Conservation (phyloP, 2,329 filamentous ascomycete genomes). For the Zymoseptoria pseudotritici region DNA sequence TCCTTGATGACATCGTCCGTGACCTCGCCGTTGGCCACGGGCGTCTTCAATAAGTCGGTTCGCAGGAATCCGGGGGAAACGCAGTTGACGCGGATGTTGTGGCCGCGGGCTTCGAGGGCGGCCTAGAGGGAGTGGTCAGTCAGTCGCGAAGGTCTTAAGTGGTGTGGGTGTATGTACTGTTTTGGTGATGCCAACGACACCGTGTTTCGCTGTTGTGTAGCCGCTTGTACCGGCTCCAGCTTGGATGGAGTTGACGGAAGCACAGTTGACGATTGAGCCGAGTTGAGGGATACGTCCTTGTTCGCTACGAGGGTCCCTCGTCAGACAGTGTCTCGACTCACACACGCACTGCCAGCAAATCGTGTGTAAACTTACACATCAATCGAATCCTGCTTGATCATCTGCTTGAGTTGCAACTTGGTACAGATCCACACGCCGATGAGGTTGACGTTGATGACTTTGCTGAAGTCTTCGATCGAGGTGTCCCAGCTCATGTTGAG, state of each 20-base stretch:
- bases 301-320: constrained; percentile 4
- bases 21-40: constrained; percentile 8
- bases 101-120: constrained; percentile 27
- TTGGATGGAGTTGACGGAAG: constrained; percentile 32
- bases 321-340: background rate
- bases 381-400: constrained; percentile 30
- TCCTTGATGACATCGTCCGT: constrained; percentile 9
- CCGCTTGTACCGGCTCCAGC: constrained; percentile 28
- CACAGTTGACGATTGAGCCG: constrained; percentile 35
- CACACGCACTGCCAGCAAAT: background rate
- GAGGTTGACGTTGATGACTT: constrained; percentile 31
- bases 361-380: constrained; percentile 4
- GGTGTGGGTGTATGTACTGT: constrained; percentile 5
- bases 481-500: constrained; percentile 22
- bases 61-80: constrained; percentile 27
- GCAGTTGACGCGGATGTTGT: constrained; percentile 31
- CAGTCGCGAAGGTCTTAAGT: no score
- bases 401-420: constrained; percentile 36
- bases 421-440: constrained; percentile 33
- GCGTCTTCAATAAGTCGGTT: constrained; percentile 17
- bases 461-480: constrained; percentile 30
- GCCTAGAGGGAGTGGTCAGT: constrained; percentile 1
- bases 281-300: constrained; percentile 18
- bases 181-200: constrained; percentile 36
- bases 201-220: constrained; percentile 33